Evolutionary conservation across 768 basidiomycete genomes (phyloP), one percentile per base, ranked within the genome.

Genomic region (Boletus sp.): DNA sequence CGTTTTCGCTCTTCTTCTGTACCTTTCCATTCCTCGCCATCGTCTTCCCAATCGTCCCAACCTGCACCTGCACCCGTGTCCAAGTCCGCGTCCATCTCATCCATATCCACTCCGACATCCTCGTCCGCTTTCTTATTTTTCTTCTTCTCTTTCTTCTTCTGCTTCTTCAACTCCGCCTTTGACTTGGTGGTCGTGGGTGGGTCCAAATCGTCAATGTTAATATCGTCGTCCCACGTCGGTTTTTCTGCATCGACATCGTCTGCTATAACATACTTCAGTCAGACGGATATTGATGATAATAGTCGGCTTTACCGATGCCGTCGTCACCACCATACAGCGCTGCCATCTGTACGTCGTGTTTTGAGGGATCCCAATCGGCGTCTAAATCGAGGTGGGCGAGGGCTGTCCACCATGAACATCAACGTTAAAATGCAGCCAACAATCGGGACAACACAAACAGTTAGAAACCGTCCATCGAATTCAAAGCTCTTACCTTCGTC

Each of bases 221-320:
- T 83, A 62, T 97, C 93, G 57, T 97, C 90, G 39, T 90, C 87
- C 96, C 96, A 99, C 0, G 74, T 72, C 4, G 97, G 97, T 72
- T 96, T 96, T 58, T 82, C 80, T 46, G 73, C 71, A 35, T 74
- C 78, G 9, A 57, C 68, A 7, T 75, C 77, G 30, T 59, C 68
- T 50, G 14, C 65, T 66, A 29, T 29, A 35, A 35, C 7, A 9
- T 25, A n/a, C 10, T 29, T 56, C 19, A 58, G 46, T 47, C 19
- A 21, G 3, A 14, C 17, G 17, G 6, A 17, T 15, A 14, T 30
- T 4, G 5, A 15, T 7, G 5, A 47, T 14, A 32, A 40, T 9
- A 40, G 13, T 38, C n/a, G 9, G 56, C 69, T 34, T 58, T 56
- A 46, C 70, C 69, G 5, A 72, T 72, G n/a, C 63, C 70, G 13